Conservation (phyloP, 2,329 filamentous ascomycete genomes). For the Colletotrichum lupini region DNA sequence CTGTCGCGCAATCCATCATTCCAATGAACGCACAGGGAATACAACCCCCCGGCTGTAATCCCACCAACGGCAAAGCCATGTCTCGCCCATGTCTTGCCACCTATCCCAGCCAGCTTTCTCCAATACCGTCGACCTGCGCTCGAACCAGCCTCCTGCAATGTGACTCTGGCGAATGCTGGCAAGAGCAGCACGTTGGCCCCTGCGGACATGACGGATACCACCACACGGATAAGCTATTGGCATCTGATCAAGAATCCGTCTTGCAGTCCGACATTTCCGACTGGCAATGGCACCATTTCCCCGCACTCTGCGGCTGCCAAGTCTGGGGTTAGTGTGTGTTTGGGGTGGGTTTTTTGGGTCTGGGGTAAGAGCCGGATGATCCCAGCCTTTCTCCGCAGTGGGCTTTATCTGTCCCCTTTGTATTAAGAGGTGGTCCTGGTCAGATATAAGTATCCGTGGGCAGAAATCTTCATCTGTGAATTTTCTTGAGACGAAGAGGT, state of each 20-base stretch:
- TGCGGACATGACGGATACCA: slow-evolving; percentile 10
- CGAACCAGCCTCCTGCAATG: background rate
- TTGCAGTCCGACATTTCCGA: background rate
- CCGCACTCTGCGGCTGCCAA: slow-evolving; percentile 9
- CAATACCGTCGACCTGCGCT: background rate
- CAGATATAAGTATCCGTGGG: background rate
- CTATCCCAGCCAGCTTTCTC: background rate
- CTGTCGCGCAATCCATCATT: background rate
- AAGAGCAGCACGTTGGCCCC: background rate
- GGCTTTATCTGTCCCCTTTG: background rate
- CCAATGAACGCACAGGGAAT: background rate
- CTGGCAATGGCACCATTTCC: slow-evolving; percentile 7
- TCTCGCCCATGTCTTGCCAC: background rate
- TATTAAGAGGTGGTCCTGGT: background rate
- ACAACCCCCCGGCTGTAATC: background rate
- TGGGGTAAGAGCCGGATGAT: background rate
- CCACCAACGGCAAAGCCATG: background rate
- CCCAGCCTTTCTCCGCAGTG: background rate
- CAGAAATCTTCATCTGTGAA: background rate
- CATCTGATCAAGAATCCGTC: background rate
- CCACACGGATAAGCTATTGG: slow-evolving; percentile 10
- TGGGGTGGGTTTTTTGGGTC: background rate
- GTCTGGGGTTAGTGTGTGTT: slow-evolving; percentile 1
- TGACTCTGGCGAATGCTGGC: background rate
- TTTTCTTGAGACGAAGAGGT: background rate